Base-by-base conservation (phyloP, 1,284 basidiomycete species). In the Tilletia caries region DNA sequence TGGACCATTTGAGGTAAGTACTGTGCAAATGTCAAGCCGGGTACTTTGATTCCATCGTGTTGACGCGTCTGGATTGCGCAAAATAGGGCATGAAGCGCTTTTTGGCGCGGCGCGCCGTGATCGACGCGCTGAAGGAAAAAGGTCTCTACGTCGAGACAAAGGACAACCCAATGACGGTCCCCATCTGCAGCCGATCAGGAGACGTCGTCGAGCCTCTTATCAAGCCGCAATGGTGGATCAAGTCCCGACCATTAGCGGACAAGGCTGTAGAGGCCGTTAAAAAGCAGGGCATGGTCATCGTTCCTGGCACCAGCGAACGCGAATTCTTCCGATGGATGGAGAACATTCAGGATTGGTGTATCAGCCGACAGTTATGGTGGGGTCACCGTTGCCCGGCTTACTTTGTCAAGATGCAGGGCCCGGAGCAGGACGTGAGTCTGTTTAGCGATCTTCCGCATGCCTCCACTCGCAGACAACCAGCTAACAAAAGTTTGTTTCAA, bases 181-280 rank as follows among this genome's bases (percentile, higher is more conserved):
- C 81, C 67, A 76, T 82, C 70, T 82, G 81, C 75, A 75, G 74
- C 50, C 73, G 78, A 18, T 82, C 80, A 23, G 95, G 95, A 2
- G 96, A 98, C 83, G 85, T 98, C 67, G 97, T 98, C 76, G 96
- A 98, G 84, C 92, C 92, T 5, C 87, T 98, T 44, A 87, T 98
- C 82, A 98, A 98, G 85, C 96, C 96, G 0, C 96, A 99, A 83
- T 98, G 96, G 96, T 99, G 95, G 95, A 92, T 98, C 65, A 90
- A 91, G 85, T 96, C 93, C 86, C 90, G 92, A 83, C 91, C 92
- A 1, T 87, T 98, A 67, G 94, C 95, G 0, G 91, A 94, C 72
- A 74, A 75, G 62, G 80, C 80, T 29, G 76, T 80, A 41, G 92
- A 94, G 77, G 92, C 91, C 18, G 88, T 97, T 81, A 89, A 90